Evolutionary conservation across 345 rosid species (phyloP).

Genomic region (Eutrema yunnanense): DNA sequence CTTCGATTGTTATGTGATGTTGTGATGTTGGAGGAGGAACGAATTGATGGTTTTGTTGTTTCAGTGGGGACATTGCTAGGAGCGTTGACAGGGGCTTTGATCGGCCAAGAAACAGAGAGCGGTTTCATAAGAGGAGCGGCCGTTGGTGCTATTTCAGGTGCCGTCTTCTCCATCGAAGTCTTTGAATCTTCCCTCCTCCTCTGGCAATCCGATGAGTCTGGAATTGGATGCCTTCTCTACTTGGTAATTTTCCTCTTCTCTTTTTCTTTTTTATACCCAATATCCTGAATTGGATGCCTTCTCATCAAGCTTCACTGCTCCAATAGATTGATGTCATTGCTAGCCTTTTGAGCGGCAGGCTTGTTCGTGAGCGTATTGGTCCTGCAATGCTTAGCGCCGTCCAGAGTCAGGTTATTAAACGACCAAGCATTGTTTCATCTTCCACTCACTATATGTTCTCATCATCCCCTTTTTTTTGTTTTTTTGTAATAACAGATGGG

Average conservation of each 20-base stretch:
- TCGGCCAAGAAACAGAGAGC: constrained; percentile 98
- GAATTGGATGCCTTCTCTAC: constrained; percentile 80
- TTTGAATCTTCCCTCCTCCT: constrained; percentile 92
- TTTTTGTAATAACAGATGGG: constrained; percentile 58
- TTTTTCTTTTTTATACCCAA: too few relatives aligned
- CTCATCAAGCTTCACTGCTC: too few relatives aligned
- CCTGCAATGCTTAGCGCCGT: constrained; percentile 99
- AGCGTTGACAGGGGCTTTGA: constrained; percentile 95
- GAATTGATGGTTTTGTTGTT: background rate
- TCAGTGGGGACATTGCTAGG: constrained; percentile 94
- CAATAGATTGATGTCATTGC: constrained; percentile 84
- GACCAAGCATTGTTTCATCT: background rate
- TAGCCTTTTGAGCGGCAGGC: constrained; percentile 94
- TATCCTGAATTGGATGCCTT: too few relatives aligned
- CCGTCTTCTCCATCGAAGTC: constrained; percentile 96
- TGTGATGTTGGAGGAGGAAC: background rate
- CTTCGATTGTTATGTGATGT: too few relatives aligned
- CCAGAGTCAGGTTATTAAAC: constrained; percentile 70
- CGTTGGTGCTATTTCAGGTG: constrained; percentile 96
- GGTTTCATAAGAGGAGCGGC: constrained; percentile 97
- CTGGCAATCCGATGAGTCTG: constrained; percentile 95
- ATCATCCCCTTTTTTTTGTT: background rate
- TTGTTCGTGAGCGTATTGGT: constrained; percentile 92
- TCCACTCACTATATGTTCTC: background rate
- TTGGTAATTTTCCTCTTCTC: constrained; percentile 38